Percentiles rank a stretch among this genome's conserved stretches.
phyloP scores from a whole-genome alignment of 129 eudicot genomes.

The Escallonia herrerae region DNA sequence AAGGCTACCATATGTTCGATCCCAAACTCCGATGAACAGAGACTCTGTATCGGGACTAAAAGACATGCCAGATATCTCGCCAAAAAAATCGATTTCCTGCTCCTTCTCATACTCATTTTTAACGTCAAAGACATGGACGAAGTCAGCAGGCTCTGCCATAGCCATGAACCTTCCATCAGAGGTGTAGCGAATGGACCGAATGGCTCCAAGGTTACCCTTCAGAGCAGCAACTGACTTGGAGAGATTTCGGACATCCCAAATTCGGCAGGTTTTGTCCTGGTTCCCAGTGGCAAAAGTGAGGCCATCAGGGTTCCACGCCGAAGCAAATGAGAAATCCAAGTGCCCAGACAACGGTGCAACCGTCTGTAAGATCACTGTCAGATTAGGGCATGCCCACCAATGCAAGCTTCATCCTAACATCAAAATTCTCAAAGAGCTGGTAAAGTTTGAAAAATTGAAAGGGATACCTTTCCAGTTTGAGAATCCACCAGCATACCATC shows the following conservation, averaged over 20 bases:
- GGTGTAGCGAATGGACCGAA: conserved; percentile 80
- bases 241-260: conserved; percentile 72
- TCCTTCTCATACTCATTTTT: conserved; percentile 67
- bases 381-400: not conserved
- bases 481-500: conserved; percentile 70
- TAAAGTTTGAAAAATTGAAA: not conserved
- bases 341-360: conserved; percentile 55
- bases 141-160: conserved; percentile 95
- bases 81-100: conserved; percentile 89
- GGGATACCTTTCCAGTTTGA: conserved; percentile 56
- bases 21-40: conserved; percentile 81
- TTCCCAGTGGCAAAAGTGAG: conserved; percentile 72
- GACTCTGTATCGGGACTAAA: conserved; percentile 86
- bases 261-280: conserved; percentile 78
- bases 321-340: conserved; percentile 79
- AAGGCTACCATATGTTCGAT: conserved; percentile 81
- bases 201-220: conserved; percentile 75
- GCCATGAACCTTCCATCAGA: conserved; percentile 84
- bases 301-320: conserved; percentile 88
- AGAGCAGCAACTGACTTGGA: conserved; percentile 48
- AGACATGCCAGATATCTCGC: conserved; percentile 83
- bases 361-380: conserved; percentile 27
- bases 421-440: not conserved
- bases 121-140: conserved; percentile 77
- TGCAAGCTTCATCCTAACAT: not conserved